Evolutionary conservation across 495 filamentous ascomycete genomes (phyloP).

Genomic region (Lentithecium fluviatile): DNA sequence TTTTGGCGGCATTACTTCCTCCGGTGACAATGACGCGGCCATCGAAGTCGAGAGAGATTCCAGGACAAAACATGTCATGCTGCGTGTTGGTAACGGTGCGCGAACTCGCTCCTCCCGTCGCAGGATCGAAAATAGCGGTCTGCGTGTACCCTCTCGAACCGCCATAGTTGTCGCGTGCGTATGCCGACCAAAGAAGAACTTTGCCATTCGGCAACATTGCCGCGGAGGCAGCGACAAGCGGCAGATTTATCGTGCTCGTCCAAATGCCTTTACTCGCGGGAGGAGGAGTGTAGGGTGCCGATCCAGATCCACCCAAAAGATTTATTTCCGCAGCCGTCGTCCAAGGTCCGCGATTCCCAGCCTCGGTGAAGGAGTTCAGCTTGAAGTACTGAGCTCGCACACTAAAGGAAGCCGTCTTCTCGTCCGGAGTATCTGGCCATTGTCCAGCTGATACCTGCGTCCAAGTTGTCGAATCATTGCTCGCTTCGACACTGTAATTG

Average conservation of each 20-base stretch:
- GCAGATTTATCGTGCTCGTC: conserved; percentile 54
- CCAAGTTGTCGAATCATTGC: conserved; percentile 42
- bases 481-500: conserved; percentile 44
- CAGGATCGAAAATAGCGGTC: conserved; percentile 48
- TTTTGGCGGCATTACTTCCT: conserved; percentile 47
- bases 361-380: conserved; percentile 42
- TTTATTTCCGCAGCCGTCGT: conserved; percentile 44
- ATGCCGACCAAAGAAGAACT: conserved; percentile 50
- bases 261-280: conserved; percentile 46
- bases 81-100: conserved; percentile 44
- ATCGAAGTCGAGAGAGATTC: conserved; percentile 52
- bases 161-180: conserved; percentile 42
- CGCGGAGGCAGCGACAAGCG: conserved; percentile 50
- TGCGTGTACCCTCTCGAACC: conserved; percentile 46
- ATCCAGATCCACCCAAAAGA: background rate
- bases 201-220: conserved; percentile 44
- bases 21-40: conserved; percentile 58
- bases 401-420: conserved; percentile 47
- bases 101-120: conserved; percentile 41
- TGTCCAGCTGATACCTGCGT: conserved; percentile 47
- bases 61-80: conserved; percentile 66
- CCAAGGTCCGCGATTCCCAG: conserved; percentile 41
- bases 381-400: conserved; percentile 47
- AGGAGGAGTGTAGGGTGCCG: conserved; percentile 24
- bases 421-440: conserved; percentile 44